phyloP scores from a whole-genome alignment of 495 filamentous ascomycete species.

The Massariosphaeria phaeospora region DNA sequence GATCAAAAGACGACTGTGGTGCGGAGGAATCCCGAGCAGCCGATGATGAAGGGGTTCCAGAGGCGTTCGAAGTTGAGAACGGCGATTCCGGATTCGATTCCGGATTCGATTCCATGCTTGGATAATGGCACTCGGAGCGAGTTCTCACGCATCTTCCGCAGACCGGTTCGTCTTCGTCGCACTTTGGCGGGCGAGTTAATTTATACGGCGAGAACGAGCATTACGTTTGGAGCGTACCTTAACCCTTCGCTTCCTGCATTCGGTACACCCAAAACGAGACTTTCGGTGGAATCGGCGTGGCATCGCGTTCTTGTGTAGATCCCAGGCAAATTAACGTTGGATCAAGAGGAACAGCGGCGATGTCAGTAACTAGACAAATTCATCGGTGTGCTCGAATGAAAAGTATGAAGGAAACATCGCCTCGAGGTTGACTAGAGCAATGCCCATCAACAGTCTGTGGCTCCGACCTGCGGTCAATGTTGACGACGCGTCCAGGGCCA shows the following conservation, averaged over 20 bases:
- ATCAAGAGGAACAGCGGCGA: not conserved
- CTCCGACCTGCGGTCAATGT: not conserved
- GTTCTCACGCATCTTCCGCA: not conserved
- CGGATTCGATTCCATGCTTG: not conserved
- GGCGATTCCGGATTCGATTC: not conserved
- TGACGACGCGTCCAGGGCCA: too few species aligned
- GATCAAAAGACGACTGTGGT: not conserved
- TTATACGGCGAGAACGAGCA: not conserved
- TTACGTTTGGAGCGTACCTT: not conserved
- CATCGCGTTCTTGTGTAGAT: not conserved
- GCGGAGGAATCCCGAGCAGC: not conserved
- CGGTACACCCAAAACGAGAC: slow-evolving; percentile 6
- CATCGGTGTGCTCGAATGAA: not conserved
- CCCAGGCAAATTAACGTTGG: not conserved
- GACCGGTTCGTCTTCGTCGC: not conserved
- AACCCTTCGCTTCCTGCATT: slow-evolving; percentile 2
- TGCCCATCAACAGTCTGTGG: not conserved
- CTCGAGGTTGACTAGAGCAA: not conserved
- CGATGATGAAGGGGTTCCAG: not conserved
- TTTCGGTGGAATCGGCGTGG: not conserved
- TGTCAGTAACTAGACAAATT: not conserved
- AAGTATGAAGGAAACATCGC: not conserved
- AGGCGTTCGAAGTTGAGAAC: not conserved
- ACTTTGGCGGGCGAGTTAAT: not conserved
- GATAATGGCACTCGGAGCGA: not conserved